These are phyloP conservation scores for Leccinum griseonigrum DNA, from an alignment of 1,284 basidiomycete species.

Conservation along the genomic window DNA sequence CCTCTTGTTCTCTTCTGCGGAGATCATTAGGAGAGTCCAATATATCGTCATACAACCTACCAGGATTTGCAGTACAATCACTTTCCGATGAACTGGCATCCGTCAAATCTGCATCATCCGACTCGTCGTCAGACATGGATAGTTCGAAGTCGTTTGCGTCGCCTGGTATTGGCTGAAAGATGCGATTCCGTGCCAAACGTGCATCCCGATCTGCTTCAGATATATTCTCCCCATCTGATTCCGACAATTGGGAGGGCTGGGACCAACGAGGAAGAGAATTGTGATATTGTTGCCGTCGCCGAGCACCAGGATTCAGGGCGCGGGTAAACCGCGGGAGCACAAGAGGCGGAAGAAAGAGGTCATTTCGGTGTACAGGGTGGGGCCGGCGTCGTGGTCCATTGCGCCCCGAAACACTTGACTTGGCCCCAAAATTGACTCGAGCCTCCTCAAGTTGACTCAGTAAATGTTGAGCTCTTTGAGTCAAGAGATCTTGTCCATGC, in stretches of 20 bases:
- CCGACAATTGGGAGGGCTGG: conserved; percentile 42
- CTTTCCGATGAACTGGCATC: conserved; percentile 52
- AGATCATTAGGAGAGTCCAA: conserved; percentile 10
- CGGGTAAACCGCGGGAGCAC: conserved; percentile 35
- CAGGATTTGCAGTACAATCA: conserved; percentile 47
- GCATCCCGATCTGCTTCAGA: conserved; percentile 67
- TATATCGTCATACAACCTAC: conserved; percentile 15
- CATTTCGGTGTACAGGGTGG: conserved; percentile 40
- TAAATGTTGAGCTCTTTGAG: conserved; percentile 62
- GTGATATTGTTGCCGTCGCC: conserved; percentile 6
- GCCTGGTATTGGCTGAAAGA: conserved; percentile 36
- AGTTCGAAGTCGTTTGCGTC: conserved; percentile 44
- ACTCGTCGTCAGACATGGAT: conserved; percentile 69
- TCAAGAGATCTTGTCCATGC: conserved; percentile 65
- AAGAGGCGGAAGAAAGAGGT: conserved; percentile 59
- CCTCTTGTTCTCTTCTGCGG: conserved; percentile 16
- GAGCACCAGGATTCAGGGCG: conserved; percentile 1
- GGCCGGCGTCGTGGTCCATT: conserved; percentile 12
- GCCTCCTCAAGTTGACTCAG: conserved; percentile 38
- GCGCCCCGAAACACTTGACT: background rate
- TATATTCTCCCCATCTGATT: conserved; percentile 62
- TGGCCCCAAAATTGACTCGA: conserved; percentile 6
- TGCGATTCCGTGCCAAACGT: conserved; percentile 60
- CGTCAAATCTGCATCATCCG: conserved; percentile 67
- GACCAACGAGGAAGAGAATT: conserved; percentile 23